phyloP scores from a whole-genome alignment of 1,284 basidiomycete genomes.

The Ceraceosorus bombacis region DNA sequence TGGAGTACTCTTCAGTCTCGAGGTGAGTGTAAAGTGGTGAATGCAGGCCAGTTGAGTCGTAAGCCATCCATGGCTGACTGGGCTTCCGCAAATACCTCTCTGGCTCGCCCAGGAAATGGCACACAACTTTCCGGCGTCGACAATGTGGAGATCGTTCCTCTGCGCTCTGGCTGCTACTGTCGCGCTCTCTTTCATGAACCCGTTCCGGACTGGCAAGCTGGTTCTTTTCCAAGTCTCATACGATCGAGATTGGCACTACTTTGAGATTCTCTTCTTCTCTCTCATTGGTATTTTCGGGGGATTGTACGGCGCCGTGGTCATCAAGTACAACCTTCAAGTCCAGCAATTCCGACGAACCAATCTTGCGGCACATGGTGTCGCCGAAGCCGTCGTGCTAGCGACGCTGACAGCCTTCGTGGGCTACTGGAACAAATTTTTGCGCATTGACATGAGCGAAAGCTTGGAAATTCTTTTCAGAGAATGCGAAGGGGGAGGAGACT shows the following conservation, averaged over 20 bases:
- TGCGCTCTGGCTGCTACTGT: constrained; percentile 95
- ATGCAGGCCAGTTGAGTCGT: too few species aligned
- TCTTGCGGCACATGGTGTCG: constrained; percentile 71
- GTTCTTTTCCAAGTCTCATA: constrained; percentile 98
- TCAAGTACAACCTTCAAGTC: constrained; percentile 93
- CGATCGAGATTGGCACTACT: constrained; percentile 97
- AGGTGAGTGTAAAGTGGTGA: constrained; percentile 32
- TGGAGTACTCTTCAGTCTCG: constrained; percentile 79
- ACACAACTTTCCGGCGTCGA: constrained; percentile 87
- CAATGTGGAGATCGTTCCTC: constrained; percentile 97
- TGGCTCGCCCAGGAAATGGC: constrained; percentile 61
- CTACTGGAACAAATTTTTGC: constrained; percentile 87
- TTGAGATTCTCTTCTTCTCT: constrained; percentile 91
- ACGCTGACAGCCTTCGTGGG: constrained; percentile 80
- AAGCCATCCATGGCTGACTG: too few species aligned
- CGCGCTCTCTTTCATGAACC: constrained; percentile 95
- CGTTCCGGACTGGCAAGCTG: constrained; percentile 93
- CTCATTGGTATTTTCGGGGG: constrained; percentile 94
- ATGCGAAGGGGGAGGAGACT: constrained; percentile 88
- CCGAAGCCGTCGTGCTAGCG: constrained; percentile 81
- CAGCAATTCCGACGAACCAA: constrained; percentile 87
- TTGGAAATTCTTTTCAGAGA: constrained; percentile 94
- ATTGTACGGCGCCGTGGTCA: constrained; percentile 89
- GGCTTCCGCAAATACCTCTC: not conserved
- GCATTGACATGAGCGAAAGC: constrained; percentile 96